Evolutionary conservation across 1,139 yeast species (phyloP).

Genomic region (Debaryomyces nepalensis): DNA sequence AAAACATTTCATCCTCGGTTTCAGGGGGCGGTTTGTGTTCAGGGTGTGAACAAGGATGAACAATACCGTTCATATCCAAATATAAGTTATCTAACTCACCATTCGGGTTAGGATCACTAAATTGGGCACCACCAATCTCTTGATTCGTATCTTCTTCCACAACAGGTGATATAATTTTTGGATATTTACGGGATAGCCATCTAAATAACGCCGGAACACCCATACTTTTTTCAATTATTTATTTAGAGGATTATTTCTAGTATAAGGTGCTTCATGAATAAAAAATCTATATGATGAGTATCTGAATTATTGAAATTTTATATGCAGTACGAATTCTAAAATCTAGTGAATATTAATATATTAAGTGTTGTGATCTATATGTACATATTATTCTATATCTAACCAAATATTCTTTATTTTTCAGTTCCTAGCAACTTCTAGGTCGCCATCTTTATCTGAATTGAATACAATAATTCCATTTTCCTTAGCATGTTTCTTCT

Average conservation of each 20-base stretch:
- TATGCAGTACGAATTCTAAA: conserved; percentile 3
- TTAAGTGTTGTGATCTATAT: too few species aligned
- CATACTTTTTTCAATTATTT: conserved; percentile 27
- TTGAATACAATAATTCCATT: conserved; percentile 58
- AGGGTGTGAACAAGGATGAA: conserved; percentile 97
- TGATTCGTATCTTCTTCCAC: conserved; percentile 71
- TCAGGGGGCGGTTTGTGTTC: conserved; percentile 93
- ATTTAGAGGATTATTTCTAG: not conserved
- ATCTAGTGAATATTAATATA: too few species aligned
- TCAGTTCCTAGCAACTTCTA: not conserved
- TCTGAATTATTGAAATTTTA: not conserved
- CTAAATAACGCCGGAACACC: conserved; percentile 97
- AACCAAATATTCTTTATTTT: too few species aligned
- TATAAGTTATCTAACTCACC: conserved; percentile 93
- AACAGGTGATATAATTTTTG: conserved; percentile 91
- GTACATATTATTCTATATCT: too few species aligned
- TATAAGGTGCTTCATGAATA: not conserved
- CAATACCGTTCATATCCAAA: conserved; percentile 96
- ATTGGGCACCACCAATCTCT: conserved; percentile 60
- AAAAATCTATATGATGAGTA: conserved; percentile 2
- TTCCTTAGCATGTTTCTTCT: conserved; percentile 51
- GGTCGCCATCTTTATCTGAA: conserved; percentile 25
- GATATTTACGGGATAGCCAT: conserved; percentile 93
- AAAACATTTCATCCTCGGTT: conserved; percentile 93
- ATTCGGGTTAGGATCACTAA: conserved; percentile 83